Evolutionary conservation across 2,329 filamentous ascomycete species (phyloP), one percentile per base, ranked within the genome.

Genomic region (Bipolaris cookei): DNA sequence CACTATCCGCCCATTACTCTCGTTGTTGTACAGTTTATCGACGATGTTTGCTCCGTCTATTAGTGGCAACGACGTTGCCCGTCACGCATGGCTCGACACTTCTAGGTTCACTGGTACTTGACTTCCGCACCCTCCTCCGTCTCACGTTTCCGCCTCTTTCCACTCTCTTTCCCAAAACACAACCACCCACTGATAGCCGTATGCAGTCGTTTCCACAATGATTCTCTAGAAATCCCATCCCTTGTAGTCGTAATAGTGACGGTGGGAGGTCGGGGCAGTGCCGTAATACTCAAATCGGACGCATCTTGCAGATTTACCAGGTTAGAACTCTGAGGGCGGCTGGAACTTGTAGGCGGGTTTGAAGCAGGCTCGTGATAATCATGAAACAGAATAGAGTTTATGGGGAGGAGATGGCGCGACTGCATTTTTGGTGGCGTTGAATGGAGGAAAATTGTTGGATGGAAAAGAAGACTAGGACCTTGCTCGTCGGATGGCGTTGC

Each of bases 331-430:
- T 41, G 18, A 2, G 35, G 14, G 13, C 46, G 10, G 35, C 32
- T 6, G 38, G 16, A 7, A 21, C 20, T 8, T 34, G 32, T 11
- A 21, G 6, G 5, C 16, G 46, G 20, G 10, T 5, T 18, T 18
- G 28, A 43, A 6, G 54, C 13, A 16, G 20, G 8, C 5, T 30
- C 6, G 2, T 38, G 30, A 1, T 41, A n/a, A 13, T 46, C 39
- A 18, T 28, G 16, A 44, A 64, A 64, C 32, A 63, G 38, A 11
- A 63, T 49, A 8, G 53, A 51, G 32, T 28, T 50, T 18, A 63
- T 38, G 4, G 62, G 62, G 38, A 64, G 54, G 20, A 46, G 46
- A 21, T 64, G 60, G n/a, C 47, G 55, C 11, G 60, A 63, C 18
- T 28, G 20, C 39, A 42, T 32, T 4, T 58, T 55, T n/a, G 38